phyloP scores from a whole-genome alignment of 345 rosid genomes.

The Ricinus communis region DNA sequence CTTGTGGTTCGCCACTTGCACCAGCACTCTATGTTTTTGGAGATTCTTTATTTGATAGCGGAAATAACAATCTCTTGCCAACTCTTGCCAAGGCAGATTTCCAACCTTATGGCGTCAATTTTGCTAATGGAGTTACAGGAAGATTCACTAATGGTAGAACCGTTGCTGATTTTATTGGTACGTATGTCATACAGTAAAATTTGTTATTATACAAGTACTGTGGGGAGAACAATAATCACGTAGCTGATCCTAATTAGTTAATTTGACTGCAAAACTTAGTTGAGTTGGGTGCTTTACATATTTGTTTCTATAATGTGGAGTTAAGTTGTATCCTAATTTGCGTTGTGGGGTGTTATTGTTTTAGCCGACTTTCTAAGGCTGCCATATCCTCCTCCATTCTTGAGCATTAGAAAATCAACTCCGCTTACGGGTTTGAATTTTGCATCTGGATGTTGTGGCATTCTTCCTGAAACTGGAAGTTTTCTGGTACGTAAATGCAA shows the following conservation, averaged over 20 bases:
- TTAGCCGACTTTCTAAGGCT: slow-evolving; percentile 48
- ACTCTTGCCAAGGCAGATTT: slow-evolving; percentile 41
- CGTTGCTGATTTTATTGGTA: slow-evolving; percentile 43
- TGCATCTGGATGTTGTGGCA: slow-evolving; percentile 50
- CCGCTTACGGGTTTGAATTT: slow-evolving; percentile 42
- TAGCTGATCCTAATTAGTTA: too few species aligned
- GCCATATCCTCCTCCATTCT: slow-evolving; percentile 45
- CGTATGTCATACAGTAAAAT: too few species aligned
- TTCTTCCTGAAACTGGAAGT: slow-evolving; percentile 44
- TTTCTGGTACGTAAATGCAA: slow-evolving; percentile 32
- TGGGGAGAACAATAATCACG: too few species aligned
- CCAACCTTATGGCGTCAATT: slow-evolving; percentile 41
- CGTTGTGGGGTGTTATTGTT: not conserved
- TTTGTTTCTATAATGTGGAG: not conserved
- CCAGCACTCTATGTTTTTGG: slow-evolving; percentile 53
- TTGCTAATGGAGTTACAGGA: slow-evolving; percentile 35
- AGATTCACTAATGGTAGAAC: slow-evolving; percentile 58
- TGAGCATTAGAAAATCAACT: slow-evolving; percentile 5
- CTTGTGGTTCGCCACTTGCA: slow-evolving; percentile 8
- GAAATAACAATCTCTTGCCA: slow-evolving; percentile 49
- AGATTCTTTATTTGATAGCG: slow-evolving; percentile 46
- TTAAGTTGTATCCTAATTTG: too few species aligned
- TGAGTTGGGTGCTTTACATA: too few species aligned
- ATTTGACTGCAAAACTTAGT: too few species aligned
- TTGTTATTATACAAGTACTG: too few species aligned